Evolutionary conservation across 441 rosid genomes (phyloP).

Genomic region (Erodium moschatum): DNA sequence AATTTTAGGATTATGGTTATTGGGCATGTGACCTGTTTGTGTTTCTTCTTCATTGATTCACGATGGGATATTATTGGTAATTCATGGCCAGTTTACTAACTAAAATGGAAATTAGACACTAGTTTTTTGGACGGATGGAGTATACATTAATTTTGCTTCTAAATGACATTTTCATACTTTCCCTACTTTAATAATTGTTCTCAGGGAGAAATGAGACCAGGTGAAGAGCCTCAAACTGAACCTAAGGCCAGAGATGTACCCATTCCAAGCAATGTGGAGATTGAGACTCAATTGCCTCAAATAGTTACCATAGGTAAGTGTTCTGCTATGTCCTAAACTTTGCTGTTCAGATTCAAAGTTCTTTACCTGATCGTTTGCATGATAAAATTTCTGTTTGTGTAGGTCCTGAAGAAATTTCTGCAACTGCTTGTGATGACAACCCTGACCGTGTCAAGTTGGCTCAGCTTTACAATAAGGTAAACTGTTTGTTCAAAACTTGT

Average conservation of each 20-base stretch:
- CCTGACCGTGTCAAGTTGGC: constrained; percentile 50
- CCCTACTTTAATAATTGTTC: constrained; percentile 16
- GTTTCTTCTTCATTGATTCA: too few species aligned
- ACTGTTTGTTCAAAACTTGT: neutral
- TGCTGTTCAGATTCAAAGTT: neutral
- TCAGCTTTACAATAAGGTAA: constrained; percentile 57
- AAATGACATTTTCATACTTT: neutral
- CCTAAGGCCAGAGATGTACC: constrained; percentile 31
- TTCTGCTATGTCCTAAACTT: constrained; percentile 8
- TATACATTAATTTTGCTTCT: neutral
- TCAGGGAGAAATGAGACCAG: constrained; percentile 32
- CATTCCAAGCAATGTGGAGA: constrained; percentile 30
- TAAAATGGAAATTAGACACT: too few species aligned
- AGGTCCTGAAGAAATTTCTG: constrained; percentile 59
- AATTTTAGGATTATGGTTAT: too few species aligned
- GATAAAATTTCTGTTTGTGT: constrained; percentile 23
- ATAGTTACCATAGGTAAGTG: constrained; percentile 52
- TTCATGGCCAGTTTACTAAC: too few species aligned
- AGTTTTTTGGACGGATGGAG: neutral
- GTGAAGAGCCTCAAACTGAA: constrained; percentile 50
- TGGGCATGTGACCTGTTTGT: too few species aligned
- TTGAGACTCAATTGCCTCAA: constrained; percentile 46
- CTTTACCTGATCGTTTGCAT: neutral
- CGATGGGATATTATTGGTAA: neutral
- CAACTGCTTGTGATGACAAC: constrained; percentile 51